Percentiles rank a stretch among this genome's conserved stretches.
Evolutionary conservation across 192 early-diverging fungal genomes (phyloP).

Genomic region (Linnemannia exigua): DNA sequence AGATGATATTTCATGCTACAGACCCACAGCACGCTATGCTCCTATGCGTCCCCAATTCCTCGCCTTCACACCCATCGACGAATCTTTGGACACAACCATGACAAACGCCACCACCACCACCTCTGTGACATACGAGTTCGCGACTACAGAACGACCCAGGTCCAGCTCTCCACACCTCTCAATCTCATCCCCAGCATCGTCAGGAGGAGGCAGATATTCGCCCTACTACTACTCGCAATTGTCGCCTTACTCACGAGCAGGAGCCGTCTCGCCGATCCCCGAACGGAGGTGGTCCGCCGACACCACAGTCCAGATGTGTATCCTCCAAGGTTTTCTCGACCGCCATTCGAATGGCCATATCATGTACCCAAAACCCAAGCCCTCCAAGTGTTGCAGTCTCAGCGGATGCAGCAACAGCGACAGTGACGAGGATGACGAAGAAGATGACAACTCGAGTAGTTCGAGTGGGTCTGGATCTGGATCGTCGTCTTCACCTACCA

Average conservation of each 20-base stretch:
- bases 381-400: neutral
- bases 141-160: neutral
- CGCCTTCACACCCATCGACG: neutral
- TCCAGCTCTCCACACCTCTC: neutral
- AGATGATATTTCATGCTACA: neutral
- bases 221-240: neutral
- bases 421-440: neutral
- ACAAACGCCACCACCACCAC: neutral
- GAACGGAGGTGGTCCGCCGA: neutral
- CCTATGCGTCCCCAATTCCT: neutral
- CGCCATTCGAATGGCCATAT: neutral
- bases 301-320: neutral
- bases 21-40: neutral
- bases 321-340: neutral
- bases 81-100: neutral
- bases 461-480: neutral
- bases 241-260: neutral
- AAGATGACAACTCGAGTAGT: neutral
- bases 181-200: neutral
- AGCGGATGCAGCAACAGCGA: neutral
- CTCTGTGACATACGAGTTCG: neutral
- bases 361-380: conserved; percentile 4
- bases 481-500: neutral
- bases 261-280: neutral
- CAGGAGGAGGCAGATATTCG: neutral